Base-by-base conservation (phyloP, 1,139 yeast species). In the Hyphopichia wangnamkhiaoensis region DNA sequence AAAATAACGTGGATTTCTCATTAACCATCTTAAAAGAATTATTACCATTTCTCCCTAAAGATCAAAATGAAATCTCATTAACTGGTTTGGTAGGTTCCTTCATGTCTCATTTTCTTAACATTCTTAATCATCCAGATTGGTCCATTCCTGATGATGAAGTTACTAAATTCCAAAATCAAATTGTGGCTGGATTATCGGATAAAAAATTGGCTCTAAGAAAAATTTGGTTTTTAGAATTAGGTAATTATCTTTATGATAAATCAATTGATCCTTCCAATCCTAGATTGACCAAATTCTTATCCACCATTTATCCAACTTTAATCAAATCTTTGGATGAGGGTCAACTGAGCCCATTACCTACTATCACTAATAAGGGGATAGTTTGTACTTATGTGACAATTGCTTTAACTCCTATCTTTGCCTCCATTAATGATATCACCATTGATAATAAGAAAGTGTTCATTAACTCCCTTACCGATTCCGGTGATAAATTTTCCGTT, bases 11-110 rank as follows among this genome's bases (percentile, higher is more conserved):
- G 4, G 45, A 35, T 2, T 40, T 49, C 12, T 49, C 57, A 0
- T 20, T 50, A 5, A 63, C 63, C 23, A 60, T 83, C 10, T 60
- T 79, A 1, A 53, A 63, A 2, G 68, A 64, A 0, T 54, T 89
- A 27, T 47, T 72, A 2, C 73, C 84, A 1, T 62, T 80, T 14
- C 68, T 84, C 7, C 49, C 76, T 1, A 90, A 88, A 52, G 98
- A 91, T 53, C 78, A 80, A 38, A 88, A 89, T 49, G 98, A 93
- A 56, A 31, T 50, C 1, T 80, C 88, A 0, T 68, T 89, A 36
- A 47, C 64, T 2, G 64, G 69, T 5, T 66, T 80, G 45, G 64
- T 84, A n/a, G 59, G 63, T n/a, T 69, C 81, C 0, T 76, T 77
- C 45, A 70, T 75, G 36, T 49, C 50, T 19, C 82, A 76, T 48